These are phyloP conservation scores for Cordyceps tenuipes DNA, from an alignment of 2,329 filamentous ascomycete genomes.

Conservation along the genomic window DNA sequence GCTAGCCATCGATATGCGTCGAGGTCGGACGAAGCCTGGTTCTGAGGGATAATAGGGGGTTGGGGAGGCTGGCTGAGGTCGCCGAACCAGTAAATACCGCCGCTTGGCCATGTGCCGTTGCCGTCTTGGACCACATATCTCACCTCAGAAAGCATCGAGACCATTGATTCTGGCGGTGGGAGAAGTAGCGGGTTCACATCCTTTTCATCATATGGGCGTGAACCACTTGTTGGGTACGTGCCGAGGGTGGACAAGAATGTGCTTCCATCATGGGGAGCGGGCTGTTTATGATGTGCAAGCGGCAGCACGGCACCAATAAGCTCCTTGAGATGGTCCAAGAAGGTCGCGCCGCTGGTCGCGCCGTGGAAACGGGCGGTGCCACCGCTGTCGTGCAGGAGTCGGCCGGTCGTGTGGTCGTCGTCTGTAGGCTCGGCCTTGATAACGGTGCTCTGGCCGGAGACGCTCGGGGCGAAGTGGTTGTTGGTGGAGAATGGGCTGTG, in stretches of 20 bases:
- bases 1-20: constrained; percentile 31
- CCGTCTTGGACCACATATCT: constrained; percentile 39
- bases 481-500: constrained; percentile 13
- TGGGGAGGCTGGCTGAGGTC: constrained; percentile 27
- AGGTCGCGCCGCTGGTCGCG: constrained; percentile 41
- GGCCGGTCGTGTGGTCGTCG: constrained; percentile 24
- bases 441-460: constrained; percentile 12
- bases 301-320: constrained; percentile 34
- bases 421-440: constrained; percentile 12
- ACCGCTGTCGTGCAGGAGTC: constrained; percentile 35
- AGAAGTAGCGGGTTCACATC: constrained; percentile 33
- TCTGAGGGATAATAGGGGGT: constrained; percentile 16
- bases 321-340: constrained; percentile 40
- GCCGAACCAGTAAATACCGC: constrained; percentile 42
- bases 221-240: constrained; percentile 39
- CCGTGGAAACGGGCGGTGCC: constrained; percentile 39
- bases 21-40: constrained; percentile 17
- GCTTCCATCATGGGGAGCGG: constrained; percentile 16
- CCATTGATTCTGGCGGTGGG: constrained; percentile 29
- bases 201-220: constrained; percentile 29
- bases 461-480: constrained; percentile 2
- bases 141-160: constrained; percentile 30
- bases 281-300: constrained; percentile 16
- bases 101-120: constrained; percentile 31
- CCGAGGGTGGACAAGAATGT: constrained; percentile 35